These are phyloP conservation scores for Verticillium alfalfae DNA, from an alignment of 2,329 filamentous ascomycete genomes.

Conservation along the genomic window DNA sequence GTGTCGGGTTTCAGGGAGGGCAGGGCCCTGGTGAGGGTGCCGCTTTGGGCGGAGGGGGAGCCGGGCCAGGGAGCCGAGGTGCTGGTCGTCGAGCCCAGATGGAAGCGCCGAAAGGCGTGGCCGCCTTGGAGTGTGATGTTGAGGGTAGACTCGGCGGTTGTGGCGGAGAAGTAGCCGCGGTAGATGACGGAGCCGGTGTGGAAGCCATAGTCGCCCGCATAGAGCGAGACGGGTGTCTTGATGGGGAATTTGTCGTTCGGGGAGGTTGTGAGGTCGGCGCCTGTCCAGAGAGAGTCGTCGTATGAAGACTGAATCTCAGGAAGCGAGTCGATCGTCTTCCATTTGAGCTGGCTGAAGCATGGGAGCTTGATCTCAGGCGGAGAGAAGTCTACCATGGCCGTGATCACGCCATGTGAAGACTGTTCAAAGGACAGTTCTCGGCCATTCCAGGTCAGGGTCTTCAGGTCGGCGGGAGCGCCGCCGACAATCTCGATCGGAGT, in stretches of 20 bases:
- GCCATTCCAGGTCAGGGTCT: conserved; percentile 37
- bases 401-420: conserved; percentile 34
- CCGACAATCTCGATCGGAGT: conserved; percentile 64
- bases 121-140: conserved; percentile 60
- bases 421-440: conserved; percentile 35
- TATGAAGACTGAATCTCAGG: conserved; percentile 62
- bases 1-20: conserved; percentile 42
- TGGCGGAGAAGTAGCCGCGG: conserved; percentile 63
- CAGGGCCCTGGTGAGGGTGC: conserved; percentile 42
- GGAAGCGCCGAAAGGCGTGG: conserved; percentile 59
- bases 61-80: conserved; percentile 56
- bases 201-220: conserved; percentile 69
- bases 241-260: conserved; percentile 54
- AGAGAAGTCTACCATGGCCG: conserved; percentile 31
- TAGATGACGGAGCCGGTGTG: conserved; percentile 64
- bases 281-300: conserved; percentile 63
- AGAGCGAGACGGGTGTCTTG: conserved; percentile 61
- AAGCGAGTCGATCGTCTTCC: conserved; percentile 66
- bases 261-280: conserved; percentile 51
- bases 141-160: conserved; percentile 52
- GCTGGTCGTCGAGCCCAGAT: conserved; percentile 60
- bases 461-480: conserved; percentile 46
- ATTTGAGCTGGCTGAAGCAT: conserved; percentile 48
- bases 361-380: conserved; percentile 46
- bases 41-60: conserved; percentile 36